phyloP scores from a whole-genome alignment of 2,329 filamentous ascomycete genomes.

The Lecanosticta acicola region DNA sequence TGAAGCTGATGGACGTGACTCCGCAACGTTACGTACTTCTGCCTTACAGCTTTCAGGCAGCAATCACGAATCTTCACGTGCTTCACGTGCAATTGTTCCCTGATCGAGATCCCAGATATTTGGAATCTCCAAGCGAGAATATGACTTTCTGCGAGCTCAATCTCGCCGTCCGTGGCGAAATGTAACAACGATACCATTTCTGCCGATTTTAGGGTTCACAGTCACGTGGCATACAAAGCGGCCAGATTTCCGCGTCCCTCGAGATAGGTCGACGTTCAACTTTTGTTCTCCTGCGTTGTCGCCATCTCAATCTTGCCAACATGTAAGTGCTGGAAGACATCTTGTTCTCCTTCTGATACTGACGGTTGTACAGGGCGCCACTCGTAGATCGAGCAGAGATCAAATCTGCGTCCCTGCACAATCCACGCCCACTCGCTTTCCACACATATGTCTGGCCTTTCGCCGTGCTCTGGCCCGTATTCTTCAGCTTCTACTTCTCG shows the following conservation, averaged over 20 bases:
- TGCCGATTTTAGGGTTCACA: too few relatives aligned
- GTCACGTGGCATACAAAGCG: too few relatives aligned
- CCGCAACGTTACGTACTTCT: neutral
- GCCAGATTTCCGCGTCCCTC: too few relatives aligned
- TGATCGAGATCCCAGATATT: neutral
- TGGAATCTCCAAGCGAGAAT: too few relatives aligned
- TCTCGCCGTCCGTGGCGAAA: too few relatives aligned
- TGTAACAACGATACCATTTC: too few relatives aligned
- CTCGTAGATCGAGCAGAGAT: conserved; percentile 93
- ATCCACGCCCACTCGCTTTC: conserved; percentile 71
- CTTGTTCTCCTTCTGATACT: neutral
- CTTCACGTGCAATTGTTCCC: neutral
- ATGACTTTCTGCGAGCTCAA: too few relatives aligned
- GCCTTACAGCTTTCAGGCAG: neutral
- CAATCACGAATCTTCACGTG: neutral
- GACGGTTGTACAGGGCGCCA: conserved; percentile 48
- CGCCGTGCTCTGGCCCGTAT: conserved; percentile 82
- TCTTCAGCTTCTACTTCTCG: conserved; percentile 80
- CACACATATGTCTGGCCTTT: conserved; percentile 95
- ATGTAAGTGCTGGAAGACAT: conserved; percentile 3
- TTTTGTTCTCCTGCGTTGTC: neutral
- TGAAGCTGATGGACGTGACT: neutral
- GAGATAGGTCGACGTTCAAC: neutral
- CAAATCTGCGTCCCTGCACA: conserved; percentile 77
- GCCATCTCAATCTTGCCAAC: conserved; percentile 2